phyloP scores from a whole-genome alignment of 2,329 filamentous ascomycete genomes.

The Fusarium veterinarium region DNA sequence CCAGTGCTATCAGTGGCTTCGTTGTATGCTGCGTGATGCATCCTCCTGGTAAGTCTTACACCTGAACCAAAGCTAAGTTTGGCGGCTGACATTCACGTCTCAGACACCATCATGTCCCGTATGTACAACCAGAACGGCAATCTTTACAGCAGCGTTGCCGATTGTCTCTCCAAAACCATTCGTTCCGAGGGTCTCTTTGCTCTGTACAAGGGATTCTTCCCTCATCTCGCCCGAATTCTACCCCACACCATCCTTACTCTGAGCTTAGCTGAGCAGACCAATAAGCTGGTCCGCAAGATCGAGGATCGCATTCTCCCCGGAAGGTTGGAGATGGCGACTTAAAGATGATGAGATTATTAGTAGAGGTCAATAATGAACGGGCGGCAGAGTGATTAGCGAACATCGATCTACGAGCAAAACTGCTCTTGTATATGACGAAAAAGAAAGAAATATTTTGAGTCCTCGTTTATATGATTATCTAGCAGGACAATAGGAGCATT shows the following conservation, averaged over 20 bases:
- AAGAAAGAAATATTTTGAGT: conserved; percentile 9
- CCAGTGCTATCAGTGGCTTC: conserved; percentile 90
- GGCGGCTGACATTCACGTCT: conserved; percentile 1
- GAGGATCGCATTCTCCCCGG: conserved; percentile 69
- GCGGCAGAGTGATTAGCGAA: background rate
- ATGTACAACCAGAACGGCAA: conserved; percentile 99
- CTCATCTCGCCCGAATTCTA: conserved; percentile 91
- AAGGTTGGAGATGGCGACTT: conserved; percentile 46
- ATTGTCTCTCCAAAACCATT: conserved; percentile 91
- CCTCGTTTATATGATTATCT: conserved; percentile 22
- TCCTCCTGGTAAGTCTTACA: conserved; percentile 75
- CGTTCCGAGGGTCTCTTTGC: conserved; percentile 91
- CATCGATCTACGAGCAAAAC: conserved; percentile 17
- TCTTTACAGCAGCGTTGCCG: conserved; percentile 92
- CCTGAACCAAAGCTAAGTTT: background rate
- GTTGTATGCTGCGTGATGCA: conserved; percentile 99
- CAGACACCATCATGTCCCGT: conserved; percentile 96
- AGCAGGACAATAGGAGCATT: conserved; percentile 35
- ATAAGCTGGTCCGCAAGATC: conserved; percentile 85
- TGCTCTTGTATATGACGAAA: conserved; percentile 29
- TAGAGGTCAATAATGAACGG: background rate
- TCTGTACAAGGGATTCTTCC: conserved; percentile 97
- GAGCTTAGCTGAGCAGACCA: conserved; percentile 95
- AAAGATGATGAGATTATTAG: background rate
- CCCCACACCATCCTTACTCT: conserved; percentile 96